Conservation (phyloP, 2,329 filamentous ascomycete species). For the Emergomyces pasteurianus region DNA sequence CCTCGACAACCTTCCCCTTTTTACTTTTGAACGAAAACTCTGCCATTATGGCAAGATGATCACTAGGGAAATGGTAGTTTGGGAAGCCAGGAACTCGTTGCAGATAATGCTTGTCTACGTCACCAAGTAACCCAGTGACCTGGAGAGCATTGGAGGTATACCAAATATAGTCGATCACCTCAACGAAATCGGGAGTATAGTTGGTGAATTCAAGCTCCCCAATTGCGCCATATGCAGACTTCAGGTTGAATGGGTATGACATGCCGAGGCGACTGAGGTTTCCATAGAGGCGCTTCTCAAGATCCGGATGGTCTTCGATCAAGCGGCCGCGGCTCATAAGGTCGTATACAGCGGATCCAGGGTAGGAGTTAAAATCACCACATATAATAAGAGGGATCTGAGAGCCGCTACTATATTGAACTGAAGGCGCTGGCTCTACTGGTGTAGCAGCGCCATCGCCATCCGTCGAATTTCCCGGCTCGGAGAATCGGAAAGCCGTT, state of each 20-base stretch:
- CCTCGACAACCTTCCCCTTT: slow-evolving; percentile 62
- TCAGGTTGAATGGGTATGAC: slow-evolving; percentile 84
- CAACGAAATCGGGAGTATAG: slow-evolving; percentile 86
- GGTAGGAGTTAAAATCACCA: slow-evolving; percentile 89
- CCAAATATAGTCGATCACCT: slow-evolving; percentile 95
- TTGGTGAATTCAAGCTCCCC: slow-evolving; percentile 90
- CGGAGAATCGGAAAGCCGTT: slow-evolving; percentile 39
- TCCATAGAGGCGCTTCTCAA: slow-evolving; percentile 74
- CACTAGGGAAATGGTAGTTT: slow-evolving; percentile 86
- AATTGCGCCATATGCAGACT: slow-evolving; percentile 76
- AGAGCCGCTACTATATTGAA: slow-evolving; percentile 73
- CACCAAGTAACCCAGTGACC: slow-evolving; percentile 70
- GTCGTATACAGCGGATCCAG: slow-evolving; percentile 81
- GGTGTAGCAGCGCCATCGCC: slow-evolving; percentile 34
- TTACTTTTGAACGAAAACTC: slow-evolving; percentile 81
- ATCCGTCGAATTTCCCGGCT: slow-evolving; percentile 34
- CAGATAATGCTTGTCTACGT: slow-evolving; percentile 75
- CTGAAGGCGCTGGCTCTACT: slow-evolving; percentile 60
- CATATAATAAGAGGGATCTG: slow-evolving; percentile 87
- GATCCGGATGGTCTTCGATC: slow-evolving; percentile 64
- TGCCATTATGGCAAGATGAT: slow-evolving; percentile 80
- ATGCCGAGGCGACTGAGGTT: slow-evolving; percentile 89
- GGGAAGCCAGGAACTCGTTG: slow-evolving; percentile 83
- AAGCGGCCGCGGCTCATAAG: slow-evolving; percentile 72
- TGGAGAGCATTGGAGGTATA: slow-evolving; percentile 85